These are phyloP conservation scores for Aspergillus ostianus DNA, from an alignment of 495 filamentous ascomycete species.

Conservation along the genomic window DNA sequence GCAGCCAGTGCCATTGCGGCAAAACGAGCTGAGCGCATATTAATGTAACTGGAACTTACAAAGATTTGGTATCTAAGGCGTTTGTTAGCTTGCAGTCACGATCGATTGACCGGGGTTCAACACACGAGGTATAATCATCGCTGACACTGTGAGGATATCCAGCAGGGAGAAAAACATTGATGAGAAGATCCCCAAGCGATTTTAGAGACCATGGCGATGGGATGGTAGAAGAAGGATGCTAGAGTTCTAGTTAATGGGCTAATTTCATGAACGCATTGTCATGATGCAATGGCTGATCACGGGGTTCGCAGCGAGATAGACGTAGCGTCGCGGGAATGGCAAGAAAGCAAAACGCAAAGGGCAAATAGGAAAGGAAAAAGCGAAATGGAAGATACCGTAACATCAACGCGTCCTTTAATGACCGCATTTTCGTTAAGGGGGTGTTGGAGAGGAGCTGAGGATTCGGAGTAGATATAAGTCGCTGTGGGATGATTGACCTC, in stretches of 20 bases:
- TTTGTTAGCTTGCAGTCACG: slow-evolving; percentile 8
- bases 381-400: slow-evolving; percentile 26
- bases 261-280: not conserved
- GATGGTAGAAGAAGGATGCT: slow-evolving; percentile 15
- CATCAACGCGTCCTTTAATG: slow-evolving; percentile 30
- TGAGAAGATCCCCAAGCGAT: slow-evolving; percentile 29
- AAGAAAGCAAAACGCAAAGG: too few relatives aligned
- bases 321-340: not conserved
- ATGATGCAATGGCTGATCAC: not conserved
- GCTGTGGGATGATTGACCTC: slow-evolving; percentile 34
- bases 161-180: slow-evolving; percentile 76
- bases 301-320: not conserved
- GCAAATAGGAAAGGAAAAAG: not conserved
- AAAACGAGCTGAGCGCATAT: not conserved
- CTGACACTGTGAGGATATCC: slow-evolving; percentile 92
- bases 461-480: slow-evolving; percentile 39
- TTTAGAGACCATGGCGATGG: slow-evolving; percentile 32
- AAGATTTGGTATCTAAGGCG: slow-evolving; percentile 70
- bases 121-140: slow-evolving; percentile 79
- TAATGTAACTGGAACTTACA: slow-evolving; percentile 3
- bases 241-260: not conserved
- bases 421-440: not conserved
- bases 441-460: slow-evolving; percentile 8
- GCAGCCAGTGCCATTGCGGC: not conserved
- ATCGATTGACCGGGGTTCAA: slow-evolving; percentile 21